These are phyloP conservation scores for Cryptococcus amylolentus DNA, from an alignment of 1,284 basidiomycete genomes.

Conservation along the genomic window DNA sequence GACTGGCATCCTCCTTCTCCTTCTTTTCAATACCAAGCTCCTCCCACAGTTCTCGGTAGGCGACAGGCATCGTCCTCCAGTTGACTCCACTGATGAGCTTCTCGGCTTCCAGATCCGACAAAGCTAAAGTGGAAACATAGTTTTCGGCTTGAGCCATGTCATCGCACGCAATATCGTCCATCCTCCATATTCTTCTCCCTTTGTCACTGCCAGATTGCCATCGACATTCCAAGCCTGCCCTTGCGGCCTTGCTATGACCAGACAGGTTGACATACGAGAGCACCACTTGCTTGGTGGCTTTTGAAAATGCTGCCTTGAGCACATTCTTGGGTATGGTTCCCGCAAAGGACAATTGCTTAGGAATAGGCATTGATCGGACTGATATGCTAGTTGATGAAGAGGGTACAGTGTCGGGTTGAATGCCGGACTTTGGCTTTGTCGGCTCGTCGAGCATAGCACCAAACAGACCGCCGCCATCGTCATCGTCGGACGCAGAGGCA, in stretches of 20 bases:
- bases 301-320: slow-evolving; percentile 29
- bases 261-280: slow-evolving; percentile 66
- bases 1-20: slow-evolving; percentile 60
- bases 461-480: slow-evolving; percentile 65
- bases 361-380: slow-evolving; percentile 71
- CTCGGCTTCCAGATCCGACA: slow-evolving; percentile 67
- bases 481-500: slow-evolving; percentile 8
- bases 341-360: slow-evolving; percentile 67
- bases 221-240: slow-evolving; percentile 65
- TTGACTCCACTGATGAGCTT: slow-evolving; percentile 32
- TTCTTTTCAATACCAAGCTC: slow-evolving; percentile 73
- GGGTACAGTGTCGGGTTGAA: slow-evolving; percentile 49
- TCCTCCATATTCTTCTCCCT: slow-evolving; percentile 64
- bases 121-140: slow-evolving; percentile 80
- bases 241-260: slow-evolving; percentile 64
- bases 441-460: slow-evolving; percentile 70
- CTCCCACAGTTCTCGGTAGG: slow-evolving; percentile 88
- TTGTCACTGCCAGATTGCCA: slow-evolving; percentile 60
- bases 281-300: slow-evolving; percentile 67
- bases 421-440: slow-evolving; percentile 46
- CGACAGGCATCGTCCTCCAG: slow-evolving; percentile 65
- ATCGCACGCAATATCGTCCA: slow-evolving; percentile 81
- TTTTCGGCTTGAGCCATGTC: slow-evolving; percentile 80
- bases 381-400: slow-evolving; percentile 54
- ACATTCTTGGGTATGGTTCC: slow-evolving; percentile 37